These are phyloP conservation scores for Cardamine chenopodiifolia DNA, from an alignment of 345 rosid genomes.

Conservation along the genomic window DNA sequence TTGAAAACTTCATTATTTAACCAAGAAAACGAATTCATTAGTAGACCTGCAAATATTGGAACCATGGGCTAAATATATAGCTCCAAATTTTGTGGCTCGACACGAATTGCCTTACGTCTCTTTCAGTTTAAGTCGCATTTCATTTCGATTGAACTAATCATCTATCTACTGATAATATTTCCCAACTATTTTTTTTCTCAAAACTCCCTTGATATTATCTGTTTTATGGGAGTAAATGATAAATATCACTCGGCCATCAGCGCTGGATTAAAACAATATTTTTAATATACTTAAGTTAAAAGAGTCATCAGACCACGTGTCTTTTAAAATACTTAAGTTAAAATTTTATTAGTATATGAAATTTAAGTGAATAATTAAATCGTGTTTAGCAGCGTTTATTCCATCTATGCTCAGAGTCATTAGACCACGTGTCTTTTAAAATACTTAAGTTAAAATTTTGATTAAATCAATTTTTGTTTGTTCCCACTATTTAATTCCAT, in stretches of 20 bases:
- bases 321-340: no score
- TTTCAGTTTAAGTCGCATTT: conserved; percentile 31
- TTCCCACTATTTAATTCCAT: background rate
- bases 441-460: background rate
- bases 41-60: conserved; percentile 7
- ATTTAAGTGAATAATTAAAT: no score
- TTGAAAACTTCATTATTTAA: background rate
- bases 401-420: background rate
- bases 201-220: background rate
- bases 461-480: no score
- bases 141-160: conserved; percentile 36
- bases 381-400: no score
- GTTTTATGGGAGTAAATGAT: background rate
- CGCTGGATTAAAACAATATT: background rate
- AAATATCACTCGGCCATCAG: background rate
- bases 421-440: background rate
- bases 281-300: no score
- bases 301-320: no score
- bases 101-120: conserved; percentile 39
- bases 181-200: background rate
- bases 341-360: no score
- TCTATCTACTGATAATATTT: conserved; percentile 31
- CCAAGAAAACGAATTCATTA: background rate
- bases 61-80: conserved; percentile 13
- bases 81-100: conserved; percentile 32